A percentile compares a stretch with the other conserved stretches of the same genome.
Evolutionary conservation across 1,284 basidiomycete species (phyloP).

Genomic region (Heterobasidion annosum): DNA sequence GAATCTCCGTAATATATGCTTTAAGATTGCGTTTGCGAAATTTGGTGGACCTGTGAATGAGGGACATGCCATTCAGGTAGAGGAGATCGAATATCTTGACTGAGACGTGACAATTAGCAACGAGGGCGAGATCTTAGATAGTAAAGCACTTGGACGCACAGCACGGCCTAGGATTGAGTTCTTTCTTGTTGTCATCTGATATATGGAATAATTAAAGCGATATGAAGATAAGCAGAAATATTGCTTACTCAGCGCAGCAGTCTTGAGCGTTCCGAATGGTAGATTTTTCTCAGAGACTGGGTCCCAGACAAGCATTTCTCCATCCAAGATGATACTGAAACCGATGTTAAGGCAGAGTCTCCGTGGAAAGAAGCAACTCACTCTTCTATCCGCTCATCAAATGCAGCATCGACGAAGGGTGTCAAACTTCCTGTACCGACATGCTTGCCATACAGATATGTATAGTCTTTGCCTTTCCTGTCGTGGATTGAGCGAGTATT

Average conservation of each 20-base stretch:
- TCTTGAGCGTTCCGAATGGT: conserved; percentile 88
- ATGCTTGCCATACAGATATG: conserved; percentile 83
- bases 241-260: conserved; percentile 68
- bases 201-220: background rate
- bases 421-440: conserved; percentile 78
- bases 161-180: conserved; percentile 75
- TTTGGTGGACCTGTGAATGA: conserved; percentile 52
- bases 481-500: background rate
- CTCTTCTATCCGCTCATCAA: conserved; percentile 73
- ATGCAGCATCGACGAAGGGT: conserved; percentile 69
- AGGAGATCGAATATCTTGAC: conserved; percentile 94
- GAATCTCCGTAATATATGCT: conserved; percentile 51
- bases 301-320: conserved; percentile 97
- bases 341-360: conserved; percentile 3
- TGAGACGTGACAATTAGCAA: conserved; percentile 20
- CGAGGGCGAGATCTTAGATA: background rate
- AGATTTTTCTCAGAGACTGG: conserved; percentile 78
- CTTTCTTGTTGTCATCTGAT: conserved; percentile 61
- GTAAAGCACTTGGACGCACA: conserved; percentile 43
- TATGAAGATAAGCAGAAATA: background rate
- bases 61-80: conserved; percentile 71
- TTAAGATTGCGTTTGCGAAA: conserved; percentile 67
- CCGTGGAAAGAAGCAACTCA: conserved; percentile 28
- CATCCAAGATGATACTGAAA: conserved; percentile 81
- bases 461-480: conserved; percentile 92